Evolutionary conservation across 2,329 filamentous ascomycete species (phyloP), one percentile per base, ranked within the genome.

Genomic region (Fusarium denticulatum): DNA sequence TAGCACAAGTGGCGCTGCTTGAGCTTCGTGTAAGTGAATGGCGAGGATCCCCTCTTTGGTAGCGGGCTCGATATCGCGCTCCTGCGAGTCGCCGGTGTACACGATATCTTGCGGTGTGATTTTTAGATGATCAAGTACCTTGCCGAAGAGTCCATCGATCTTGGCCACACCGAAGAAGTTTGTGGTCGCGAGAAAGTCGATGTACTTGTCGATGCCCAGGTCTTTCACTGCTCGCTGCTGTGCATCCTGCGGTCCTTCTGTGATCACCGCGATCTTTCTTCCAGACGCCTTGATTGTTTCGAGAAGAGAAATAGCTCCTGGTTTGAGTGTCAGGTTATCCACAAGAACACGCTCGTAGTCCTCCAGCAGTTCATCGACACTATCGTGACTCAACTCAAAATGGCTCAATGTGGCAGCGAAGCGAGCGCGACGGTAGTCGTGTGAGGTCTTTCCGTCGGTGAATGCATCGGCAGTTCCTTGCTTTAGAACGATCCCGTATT

Each of bases 191-290:
- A 82, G 70, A n/a, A 78, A 78, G 46, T 82, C 78, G 15, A 82
- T 57, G 56, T 79, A 71, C 8, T 49, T 36, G 0, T 53, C 64
- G 15, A 82, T 74, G 2, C 78, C 77, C 0, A 79, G 60, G 24
- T 71, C 72, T 37, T 46, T 60, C 32, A 78, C 53, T 10, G 85
- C 85, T 74, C 85, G 82, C 68, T 84, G 79, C 60, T 88, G 85
- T 5, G 84, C 82, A 74, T 87, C 86, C 43, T 84, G 81, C 0
- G 84, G 86, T 0, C 85, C 85, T 70, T 88, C 85, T 0, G 85
- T 87, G 2, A 87, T 79, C 24, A 87, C 72, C 0, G 80, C 79
- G 7, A 87, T 77, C n/a, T 80, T 84, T 70, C 85, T 84, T 0
- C 80, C 80, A 1, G 78, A 69, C 1, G 37, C 16, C 57, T 80